Conservation (phyloP, 805 yeast species). For the Ogataea saltuana region DNA sequence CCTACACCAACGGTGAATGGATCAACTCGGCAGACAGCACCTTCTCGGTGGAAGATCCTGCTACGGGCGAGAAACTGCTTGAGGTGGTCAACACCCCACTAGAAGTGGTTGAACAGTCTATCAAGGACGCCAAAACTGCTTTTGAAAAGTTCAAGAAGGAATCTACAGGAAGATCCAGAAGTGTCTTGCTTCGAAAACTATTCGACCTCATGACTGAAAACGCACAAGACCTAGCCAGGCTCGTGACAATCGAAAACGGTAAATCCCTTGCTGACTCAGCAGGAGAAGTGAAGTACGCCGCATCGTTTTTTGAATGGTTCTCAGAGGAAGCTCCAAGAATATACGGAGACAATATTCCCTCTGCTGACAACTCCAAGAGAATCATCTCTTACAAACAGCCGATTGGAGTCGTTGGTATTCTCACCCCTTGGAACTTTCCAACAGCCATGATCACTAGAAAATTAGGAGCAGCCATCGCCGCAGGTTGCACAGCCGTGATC, state of each 20-base stretch:
- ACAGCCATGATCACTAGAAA: conserved; percentile 76
- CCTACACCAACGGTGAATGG: conserved; percentile 78
- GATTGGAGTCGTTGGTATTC: conserved; percentile 76
- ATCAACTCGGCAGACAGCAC: conserved; percentile 40
- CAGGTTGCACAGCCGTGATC: conserved; percentile 75
- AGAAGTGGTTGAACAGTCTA: conserved; percentile 54
- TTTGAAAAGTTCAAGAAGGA: conserved; percentile 50
- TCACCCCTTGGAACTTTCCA: conserved; percentile 88
- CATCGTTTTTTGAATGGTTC: conserved; percentile 87
- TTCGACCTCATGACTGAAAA: conserved; percentile 56
- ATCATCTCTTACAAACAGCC: conserved; percentile 69
- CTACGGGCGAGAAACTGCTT: conserved; percentile 52
- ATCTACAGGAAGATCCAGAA: conserved; percentile 58
- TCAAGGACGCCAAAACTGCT: conserved; percentile 53
- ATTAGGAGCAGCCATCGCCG: conserved; percentile 74
- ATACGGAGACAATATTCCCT: conserved; percentile 65
- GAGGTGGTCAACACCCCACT: conserved; percentile 54
- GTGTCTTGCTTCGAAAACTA: conserved; percentile 52
- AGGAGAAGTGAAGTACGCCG: conserved; percentile 68
- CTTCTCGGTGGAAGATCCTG: conserved; percentile 78
- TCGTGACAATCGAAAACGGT: conserved; percentile 73
- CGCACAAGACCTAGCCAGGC: conserved; percentile 61
- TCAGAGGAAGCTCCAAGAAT: conserved; percentile 77
- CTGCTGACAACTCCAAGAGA: conserved; percentile 48
- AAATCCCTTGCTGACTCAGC: conserved; percentile 69